Conservation (phyloP, 2,329 filamentous ascomycete species). For the Hymenotorrendiella dingleyae region DNA sequence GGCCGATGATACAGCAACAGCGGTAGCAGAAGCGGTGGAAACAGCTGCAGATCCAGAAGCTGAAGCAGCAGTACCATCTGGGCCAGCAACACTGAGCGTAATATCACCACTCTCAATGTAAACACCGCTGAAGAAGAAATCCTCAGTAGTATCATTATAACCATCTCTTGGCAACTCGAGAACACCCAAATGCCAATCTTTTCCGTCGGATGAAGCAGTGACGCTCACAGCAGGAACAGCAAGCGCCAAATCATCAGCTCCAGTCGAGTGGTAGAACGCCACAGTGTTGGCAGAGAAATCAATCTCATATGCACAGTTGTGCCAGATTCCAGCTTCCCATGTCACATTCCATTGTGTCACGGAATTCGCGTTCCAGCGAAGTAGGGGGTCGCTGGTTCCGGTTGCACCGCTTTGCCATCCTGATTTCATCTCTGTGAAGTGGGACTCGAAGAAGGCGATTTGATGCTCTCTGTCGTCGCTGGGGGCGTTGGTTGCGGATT, state of each 20-base stretch:
- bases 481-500: constrained; percentile 53
- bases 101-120: constrained; percentile 56
- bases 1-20: not conserved
- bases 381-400: constrained; percentile 42
- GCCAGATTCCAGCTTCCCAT: constrained; percentile 59
- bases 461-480: constrained; percentile 60
- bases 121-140: constrained; percentile 65
- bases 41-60: not conserved
- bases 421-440: constrained; percentile 70
- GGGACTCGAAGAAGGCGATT: constrained; percentile 55
- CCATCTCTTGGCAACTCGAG: constrained; percentile 54
- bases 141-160: constrained; percentile 47
- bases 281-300: constrained; percentile 57
- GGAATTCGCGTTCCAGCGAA: constrained; percentile 59
- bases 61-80: constrained; percentile 4
- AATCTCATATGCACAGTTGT: constrained; percentile 68
- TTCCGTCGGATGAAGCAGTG: constrained; percentile 56
- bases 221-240: constrained; percentile 53
- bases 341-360: constrained; percentile 54
- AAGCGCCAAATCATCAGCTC: constrained; percentile 47
- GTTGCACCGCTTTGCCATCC: constrained; percentile 52
- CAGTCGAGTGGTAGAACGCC: constrained; percentile 63
- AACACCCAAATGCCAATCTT: constrained; percentile 66
- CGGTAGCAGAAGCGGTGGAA: not conserved
- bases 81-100: constrained; percentile 32